phyloP scores from a whole-genome alignment of 2,329 filamentous ascomycete genomes.

The Alternaria sp. region DNA sequence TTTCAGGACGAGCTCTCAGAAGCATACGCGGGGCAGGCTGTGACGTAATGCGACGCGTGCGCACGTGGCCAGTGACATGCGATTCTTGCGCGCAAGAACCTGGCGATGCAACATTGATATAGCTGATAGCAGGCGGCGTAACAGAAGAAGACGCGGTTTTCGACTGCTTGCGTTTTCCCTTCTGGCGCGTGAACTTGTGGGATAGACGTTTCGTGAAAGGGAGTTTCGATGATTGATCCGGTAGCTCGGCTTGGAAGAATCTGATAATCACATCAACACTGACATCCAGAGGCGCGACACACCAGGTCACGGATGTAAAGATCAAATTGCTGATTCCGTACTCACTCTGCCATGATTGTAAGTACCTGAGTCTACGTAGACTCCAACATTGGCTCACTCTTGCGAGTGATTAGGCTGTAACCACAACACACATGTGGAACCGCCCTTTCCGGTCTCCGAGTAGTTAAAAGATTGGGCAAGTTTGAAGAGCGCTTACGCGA shows the following conservation, averaged over 20 bases:
- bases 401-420: not conserved
- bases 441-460: not conserved
- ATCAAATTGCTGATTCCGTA: not conserved
- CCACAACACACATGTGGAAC: not conserved
- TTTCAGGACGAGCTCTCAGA: not conserved
- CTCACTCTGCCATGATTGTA: slow-evolving; percentile 1
- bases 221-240: slow-evolving; percentile 13
- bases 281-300: not conserved
- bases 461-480: not conserved
- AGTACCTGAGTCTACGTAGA: not conserved
- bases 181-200: not conserved
- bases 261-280: slow-evolving; percentile 8
- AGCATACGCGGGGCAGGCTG: not conserved
- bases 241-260: slow-evolving; percentile 17
- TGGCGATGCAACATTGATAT: not conserved
- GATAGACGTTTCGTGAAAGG: slow-evolving; percentile 9
- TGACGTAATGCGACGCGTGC: slow-evolving; percentile 10
- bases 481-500: not conserved
- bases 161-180: slow-evolving; percentile 1
- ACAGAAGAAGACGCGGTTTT: not conserved
- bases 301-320: not conserved
- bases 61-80: slow-evolving; percentile 5
- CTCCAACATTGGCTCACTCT: not conserved
- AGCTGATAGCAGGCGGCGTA: not conserved
- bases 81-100: not conserved